A percentile compares a stretch with the other conserved stretches of the same genome.
Evolutionary conservation across 495 filamentous ascomycete species (phyloP).

Genomic region (Entonaema liquescens): DNA sequence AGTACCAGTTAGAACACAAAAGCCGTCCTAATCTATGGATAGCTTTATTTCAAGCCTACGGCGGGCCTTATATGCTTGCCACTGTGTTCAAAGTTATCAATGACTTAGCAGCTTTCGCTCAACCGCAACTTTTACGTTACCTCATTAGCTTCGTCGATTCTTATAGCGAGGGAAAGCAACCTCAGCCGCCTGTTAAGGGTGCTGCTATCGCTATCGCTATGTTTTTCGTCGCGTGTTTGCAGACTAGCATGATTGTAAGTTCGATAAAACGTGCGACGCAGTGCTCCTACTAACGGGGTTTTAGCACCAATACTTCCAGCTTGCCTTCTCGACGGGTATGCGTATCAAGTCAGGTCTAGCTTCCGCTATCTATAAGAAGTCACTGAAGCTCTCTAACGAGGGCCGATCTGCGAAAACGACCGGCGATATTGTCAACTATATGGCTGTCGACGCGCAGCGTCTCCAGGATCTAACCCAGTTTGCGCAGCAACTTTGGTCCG

Average conservation of each 20-base stretch:
- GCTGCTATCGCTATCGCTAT: conserved; percentile 89
- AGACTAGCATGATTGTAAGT: conserved; percentile 69
- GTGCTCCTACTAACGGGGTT: conserved; percentile 47
- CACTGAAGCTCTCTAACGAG: conserved; percentile 89
- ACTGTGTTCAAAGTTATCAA: conserved; percentile 85
- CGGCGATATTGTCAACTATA: conserved; percentile 98
- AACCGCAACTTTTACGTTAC: conserved; percentile 88
- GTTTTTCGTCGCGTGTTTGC: conserved; percentile 85
- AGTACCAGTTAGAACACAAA: conserved; percentile 74
- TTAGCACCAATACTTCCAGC: conserved; percentile 95
- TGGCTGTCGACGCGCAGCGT: conserved; percentile 96
- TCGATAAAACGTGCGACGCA: not conserved
- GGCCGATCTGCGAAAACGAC: conserved; percentile 90
- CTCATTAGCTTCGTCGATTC: conserved; percentile 89
- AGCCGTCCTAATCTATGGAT: conserved; percentile 86
- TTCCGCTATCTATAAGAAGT: conserved; percentile 91
- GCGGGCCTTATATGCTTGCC: conserved; percentile 81
- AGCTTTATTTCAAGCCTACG: conserved; percentile 86
- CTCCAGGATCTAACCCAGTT: conserved; percentile 95
- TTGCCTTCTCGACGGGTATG: conserved; percentile 95
- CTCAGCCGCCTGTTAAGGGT: conserved; percentile 83
- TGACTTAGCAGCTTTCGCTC: conserved; percentile 84
- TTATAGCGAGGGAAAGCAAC: conserved; percentile 65
- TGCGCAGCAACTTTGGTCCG: conserved; percentile 93
- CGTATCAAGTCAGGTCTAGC: conserved; percentile 89